phyloP scores from a whole-genome alignment of 495 filamentous ascomycete species.

The Penicillium odoratum region DNA sequence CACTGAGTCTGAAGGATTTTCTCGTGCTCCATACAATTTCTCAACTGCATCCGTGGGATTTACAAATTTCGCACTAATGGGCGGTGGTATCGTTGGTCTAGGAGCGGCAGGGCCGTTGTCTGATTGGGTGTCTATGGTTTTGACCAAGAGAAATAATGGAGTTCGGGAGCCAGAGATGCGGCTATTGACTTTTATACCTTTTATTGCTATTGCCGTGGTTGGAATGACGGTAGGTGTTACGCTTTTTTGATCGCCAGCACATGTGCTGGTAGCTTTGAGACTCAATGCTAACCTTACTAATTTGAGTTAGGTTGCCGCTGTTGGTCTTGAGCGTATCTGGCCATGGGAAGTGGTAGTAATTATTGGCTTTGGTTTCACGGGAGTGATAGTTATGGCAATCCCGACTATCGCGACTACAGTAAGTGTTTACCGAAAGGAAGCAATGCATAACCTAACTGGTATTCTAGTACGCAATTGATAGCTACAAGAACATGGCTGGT shows the following conservation, averaged over 20 bases:
- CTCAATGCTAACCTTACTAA: background rate
- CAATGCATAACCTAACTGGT: no score
- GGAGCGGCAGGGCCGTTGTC: background rate
- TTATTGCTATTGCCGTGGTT: background rate
- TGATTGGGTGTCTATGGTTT: background rate
- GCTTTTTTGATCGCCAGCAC: no score
- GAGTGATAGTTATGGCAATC: background rate
- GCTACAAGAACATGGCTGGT: background rate
- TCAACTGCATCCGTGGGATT: background rate
- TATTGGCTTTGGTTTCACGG: background rate
- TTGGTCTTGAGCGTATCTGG: background rate
- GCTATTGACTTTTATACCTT: background rate
- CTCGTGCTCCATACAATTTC: background rate
- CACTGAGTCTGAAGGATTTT: background rate
- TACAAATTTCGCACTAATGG: background rate
- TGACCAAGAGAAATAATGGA: background rate
- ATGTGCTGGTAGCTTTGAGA: no score
- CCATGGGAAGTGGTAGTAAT: background rate
- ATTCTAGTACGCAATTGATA: background rate
- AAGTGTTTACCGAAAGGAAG: background rate
- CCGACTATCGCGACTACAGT: background rate
- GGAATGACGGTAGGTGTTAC: background rate
- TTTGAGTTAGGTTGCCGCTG: background rate
- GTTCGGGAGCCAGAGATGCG: background rate
- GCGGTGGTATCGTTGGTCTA: background rate